Percentiles rank a stretch among this genome's conserved stretches.
phyloP scores from a whole-genome alignment of 1,139 yeast species.

The Eremothecium gossypii region DNA sequence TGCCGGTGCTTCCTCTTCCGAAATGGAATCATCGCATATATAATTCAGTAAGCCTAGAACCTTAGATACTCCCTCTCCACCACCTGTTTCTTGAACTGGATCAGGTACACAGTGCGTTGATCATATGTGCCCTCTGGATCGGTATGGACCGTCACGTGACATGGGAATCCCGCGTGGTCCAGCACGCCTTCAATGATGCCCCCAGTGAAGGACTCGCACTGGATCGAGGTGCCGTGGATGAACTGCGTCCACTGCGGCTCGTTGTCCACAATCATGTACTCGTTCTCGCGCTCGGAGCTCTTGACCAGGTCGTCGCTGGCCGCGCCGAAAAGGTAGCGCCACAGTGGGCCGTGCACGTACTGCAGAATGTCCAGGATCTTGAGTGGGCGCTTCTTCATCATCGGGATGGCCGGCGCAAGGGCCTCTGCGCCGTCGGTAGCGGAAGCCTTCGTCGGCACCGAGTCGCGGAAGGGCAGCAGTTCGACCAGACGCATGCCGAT shows the following conservation, averaged over 20 bases:
- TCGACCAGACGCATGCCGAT: conserved; percentile 56
- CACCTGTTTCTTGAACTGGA: conserved; percentile 60
- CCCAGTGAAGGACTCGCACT: conserved; percentile 43
- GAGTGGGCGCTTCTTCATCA: conserved; percentile 44
- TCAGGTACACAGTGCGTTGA: conserved; percentile 70
- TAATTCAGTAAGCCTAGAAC: conserved; percentile 6
- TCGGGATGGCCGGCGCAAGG: conserved; percentile 18
- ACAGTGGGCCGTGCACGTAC: conserved; percentile 70
- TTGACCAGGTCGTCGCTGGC: conserved; percentile 82
- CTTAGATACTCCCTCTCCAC: conserved; percentile 42
- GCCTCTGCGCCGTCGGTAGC: conserved; percentile 14
- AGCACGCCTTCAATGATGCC: conserved; percentile 88
- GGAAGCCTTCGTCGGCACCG: conserved; percentile 22
- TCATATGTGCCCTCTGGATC: conserved; percentile 60
- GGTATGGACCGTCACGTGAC: conserved; percentile 78
- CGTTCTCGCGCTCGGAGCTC: conserved; percentile 72
- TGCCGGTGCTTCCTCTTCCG: conserved; percentile 5
- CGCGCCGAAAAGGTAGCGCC: conserved; percentile 77
- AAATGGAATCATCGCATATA: conserved; percentile 7
- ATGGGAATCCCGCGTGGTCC: conserved; percentile 71
- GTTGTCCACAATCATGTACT: conserved; percentile 81
- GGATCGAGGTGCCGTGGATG: conserved; percentile 49
- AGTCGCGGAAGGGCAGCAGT: conserved; percentile 46
- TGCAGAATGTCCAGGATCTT: conserved; percentile 71
- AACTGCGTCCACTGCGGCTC: conserved; percentile 68